phyloP scores from a whole-genome alignment of 2,329 filamentous ascomycete species.

The Botrytis paeoniae region DNA sequence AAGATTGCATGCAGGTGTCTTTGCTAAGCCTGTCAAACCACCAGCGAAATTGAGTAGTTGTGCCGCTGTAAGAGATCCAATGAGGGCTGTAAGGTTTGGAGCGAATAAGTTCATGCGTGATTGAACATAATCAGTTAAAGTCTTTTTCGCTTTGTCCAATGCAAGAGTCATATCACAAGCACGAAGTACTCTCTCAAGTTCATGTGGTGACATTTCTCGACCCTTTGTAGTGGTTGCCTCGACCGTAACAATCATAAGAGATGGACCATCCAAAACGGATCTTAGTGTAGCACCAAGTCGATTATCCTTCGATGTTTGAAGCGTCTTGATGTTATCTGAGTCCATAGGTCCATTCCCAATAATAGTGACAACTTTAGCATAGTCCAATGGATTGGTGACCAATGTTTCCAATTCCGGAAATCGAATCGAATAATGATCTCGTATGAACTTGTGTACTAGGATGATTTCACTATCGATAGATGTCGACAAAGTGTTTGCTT shows the following conservation, averaged over 20 bases:
- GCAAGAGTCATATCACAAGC: constrained; percentile 88
- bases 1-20: constrained; percentile 91
- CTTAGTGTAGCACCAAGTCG: constrained; percentile 71
- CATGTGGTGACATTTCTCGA: constrained; percentile 68
- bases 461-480: constrained; percentile 91
- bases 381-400: constrained; percentile 88
- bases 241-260: constrained; percentile 92
- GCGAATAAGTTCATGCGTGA: constrained; percentile 96
- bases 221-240: constrained; percentile 90
- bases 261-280: constrained; percentile 80
- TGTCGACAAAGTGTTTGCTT: constrained; percentile 86
- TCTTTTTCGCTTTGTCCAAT: constrained; percentile 81
- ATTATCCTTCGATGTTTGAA: constrained; percentile 77
- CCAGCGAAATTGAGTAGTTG: constrained; percentile 95
- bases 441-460: constrained; percentile 91
- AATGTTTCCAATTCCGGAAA: constrained; percentile 91
- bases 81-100: constrained; percentile 84
- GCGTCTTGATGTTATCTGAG: constrained; percentile 70
- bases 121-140: constrained; percentile 89
- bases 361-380: constrained; percentile 91
- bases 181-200: constrained; percentile 68
- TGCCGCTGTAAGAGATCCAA: constrained; percentile 89
- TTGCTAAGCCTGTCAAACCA: constrained; percentile 81
- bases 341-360: constrained; percentile 90
- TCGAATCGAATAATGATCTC: constrained; percentile 90